Evolutionary conservation across 1,139 yeast species (phyloP).

Genomic region (Yamadazyma jaroonii): DNA sequence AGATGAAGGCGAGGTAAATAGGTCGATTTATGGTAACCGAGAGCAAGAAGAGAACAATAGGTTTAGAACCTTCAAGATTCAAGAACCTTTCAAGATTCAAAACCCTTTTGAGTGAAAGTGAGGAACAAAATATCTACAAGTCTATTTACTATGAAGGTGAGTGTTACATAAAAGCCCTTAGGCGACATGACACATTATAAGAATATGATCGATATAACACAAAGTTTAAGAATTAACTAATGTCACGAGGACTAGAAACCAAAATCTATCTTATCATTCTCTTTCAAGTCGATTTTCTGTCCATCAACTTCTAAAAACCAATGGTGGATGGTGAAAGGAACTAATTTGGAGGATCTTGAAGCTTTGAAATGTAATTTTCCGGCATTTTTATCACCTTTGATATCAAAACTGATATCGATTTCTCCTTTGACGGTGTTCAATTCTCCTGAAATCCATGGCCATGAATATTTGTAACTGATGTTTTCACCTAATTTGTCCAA

Average conservation of each 20-base stretch:
- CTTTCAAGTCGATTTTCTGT: conserved; percentile 42
- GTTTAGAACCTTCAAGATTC: too few relatives aligned
- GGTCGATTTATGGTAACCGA: too few relatives aligned
- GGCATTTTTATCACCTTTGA: conserved; percentile 57
- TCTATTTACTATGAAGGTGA: too few relatives aligned
- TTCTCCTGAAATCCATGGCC: conserved; percentile 90
- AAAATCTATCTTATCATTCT: conserved; percentile 6
- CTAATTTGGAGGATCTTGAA: conserved; percentile 50
- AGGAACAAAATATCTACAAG: too few relatives aligned
- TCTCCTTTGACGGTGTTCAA: conserved; percentile 80
- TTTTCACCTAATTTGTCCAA: conserved; percentile 66
- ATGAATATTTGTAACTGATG: conserved; percentile 63
- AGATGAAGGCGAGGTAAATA: too few relatives aligned
- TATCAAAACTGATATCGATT: conserved; percentile 68
- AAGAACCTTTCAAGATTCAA: too few relatives aligned
- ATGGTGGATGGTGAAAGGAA: conserved; percentile 58
- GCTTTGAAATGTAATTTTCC: conserved; percentile 61
- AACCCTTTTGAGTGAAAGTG: too few relatives aligned
- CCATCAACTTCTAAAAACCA: conserved; percentile 53
- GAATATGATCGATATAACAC: too few relatives aligned
- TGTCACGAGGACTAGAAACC: conserved; percentile 2
- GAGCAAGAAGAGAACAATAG: too few relatives aligned
- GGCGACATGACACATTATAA: too few relatives aligned
- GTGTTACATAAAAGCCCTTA: too few relatives aligned
- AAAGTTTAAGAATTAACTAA: too few relatives aligned